Percentiles rank a stretch among this genome's conserved stretches.
phyloP scores from a whole-genome alignment of 768 basidiomycete species.

The Suillus subluteus region DNA sequence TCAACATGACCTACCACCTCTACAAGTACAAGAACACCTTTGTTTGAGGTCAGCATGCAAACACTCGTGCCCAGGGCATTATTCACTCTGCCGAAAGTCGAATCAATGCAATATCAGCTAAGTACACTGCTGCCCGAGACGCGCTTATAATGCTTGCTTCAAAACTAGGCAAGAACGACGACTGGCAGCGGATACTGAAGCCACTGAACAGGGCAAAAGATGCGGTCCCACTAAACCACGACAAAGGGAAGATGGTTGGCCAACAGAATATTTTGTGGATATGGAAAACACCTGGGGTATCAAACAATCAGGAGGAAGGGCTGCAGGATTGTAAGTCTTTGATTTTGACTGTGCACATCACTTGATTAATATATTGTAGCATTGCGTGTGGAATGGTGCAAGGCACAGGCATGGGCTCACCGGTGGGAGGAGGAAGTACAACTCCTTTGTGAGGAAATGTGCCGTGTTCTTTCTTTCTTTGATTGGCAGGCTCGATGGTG shows the following conservation, averaged over 20 bases:
- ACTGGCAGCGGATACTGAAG: background rate
- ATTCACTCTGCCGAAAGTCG: background rate
- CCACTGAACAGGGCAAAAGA: background rate
- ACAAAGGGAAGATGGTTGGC: background rate
- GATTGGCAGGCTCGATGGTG: background rate
- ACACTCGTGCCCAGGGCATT: background rate
- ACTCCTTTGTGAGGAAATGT: background rate
- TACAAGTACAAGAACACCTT: constrained; percentile 1
- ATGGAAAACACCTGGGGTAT: background rate
- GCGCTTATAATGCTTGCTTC: background rate
- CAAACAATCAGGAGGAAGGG: background rate
- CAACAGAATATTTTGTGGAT: background rate
- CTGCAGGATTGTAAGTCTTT: background rate
- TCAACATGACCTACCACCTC: constrained; percentile 7
- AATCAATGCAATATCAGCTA: background rate
- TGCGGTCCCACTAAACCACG: background rate
- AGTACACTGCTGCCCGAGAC: background rate
- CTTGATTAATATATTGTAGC: background rate
- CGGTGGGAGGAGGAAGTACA: background rate
- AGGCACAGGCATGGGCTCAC: constrained; percentile 9
- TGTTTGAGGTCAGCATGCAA: background rate
- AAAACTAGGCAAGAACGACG: background rate
- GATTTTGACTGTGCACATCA: background rate
- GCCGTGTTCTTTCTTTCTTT: background rate
- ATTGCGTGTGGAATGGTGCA: background rate